phyloP scores from a whole-genome alignment of 768 basidiomycete genomes.

The Leucogyrophana mollusca region DNA sequence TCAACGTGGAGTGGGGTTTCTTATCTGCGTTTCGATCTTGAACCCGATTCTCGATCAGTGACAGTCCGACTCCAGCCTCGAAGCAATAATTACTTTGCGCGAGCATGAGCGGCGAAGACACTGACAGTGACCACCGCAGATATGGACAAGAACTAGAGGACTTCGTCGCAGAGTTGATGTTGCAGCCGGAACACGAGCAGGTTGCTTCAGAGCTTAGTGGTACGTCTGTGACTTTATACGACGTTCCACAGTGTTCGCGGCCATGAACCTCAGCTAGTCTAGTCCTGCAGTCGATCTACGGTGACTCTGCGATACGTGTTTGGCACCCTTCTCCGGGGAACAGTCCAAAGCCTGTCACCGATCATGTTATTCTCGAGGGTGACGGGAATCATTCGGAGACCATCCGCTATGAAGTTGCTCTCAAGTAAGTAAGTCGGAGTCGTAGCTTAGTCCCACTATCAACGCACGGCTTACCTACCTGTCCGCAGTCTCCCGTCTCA shows the following conservation, averaged over 20 bases:
- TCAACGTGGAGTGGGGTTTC: too few species aligned
- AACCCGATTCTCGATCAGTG: too few species aligned
- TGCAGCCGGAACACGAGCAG: conserved; percentile 38
- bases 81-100: too few species aligned
- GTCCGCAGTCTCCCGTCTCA: conserved; percentile 48
- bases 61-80: too few species aligned
- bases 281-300: conserved; percentile 84
- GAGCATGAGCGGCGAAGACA: too few species aligned
- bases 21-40: too few species aligned
- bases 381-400: conserved; percentile 25
- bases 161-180: conserved; percentile 28
- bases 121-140: too few species aligned
- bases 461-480: background rate
- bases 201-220: conserved; percentile 50
- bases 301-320: conserved; percentile 59
- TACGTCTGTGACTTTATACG: conserved; percentile 14
- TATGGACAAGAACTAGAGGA: conserved; percentile 15
- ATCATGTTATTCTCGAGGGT: conserved; percentile 13
- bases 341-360: conserved; percentile 7
- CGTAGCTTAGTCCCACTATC: background rate
- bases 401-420: conserved; percentile 62
- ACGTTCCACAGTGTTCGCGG: conserved; percentile 6
- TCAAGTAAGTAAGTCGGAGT: conserved; percentile 50
- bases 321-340: conserved; percentile 43
- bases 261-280: conserved; percentile 22